These are phyloP conservation scores for Cryptomeria japonica DNA, from an alignment of 75 land plant species.

Conservation along the genomic window DNA sequence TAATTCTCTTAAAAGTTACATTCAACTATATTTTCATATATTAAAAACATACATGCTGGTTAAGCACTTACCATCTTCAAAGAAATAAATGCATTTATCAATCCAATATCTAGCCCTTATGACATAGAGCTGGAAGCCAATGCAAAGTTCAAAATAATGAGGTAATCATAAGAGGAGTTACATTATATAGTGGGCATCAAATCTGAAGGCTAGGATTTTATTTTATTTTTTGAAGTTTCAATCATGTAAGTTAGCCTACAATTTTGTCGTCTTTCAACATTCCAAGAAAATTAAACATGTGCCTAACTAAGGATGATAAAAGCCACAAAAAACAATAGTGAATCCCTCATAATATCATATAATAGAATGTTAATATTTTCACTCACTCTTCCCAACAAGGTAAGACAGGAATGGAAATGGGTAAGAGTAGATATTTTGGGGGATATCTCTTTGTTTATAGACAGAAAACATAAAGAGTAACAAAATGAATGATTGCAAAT, in stretches of 20 bases:
- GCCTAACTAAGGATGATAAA: not conserved
- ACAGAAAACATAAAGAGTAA: not conserved
- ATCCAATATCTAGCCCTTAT: not conserved
- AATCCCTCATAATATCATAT: not conserved
- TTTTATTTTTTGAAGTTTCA: not conserved
- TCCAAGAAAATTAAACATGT: too few relatives aligned
- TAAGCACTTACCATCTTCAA: not conserved
- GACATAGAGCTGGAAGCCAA: not conserved
- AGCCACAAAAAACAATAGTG: not conserved
- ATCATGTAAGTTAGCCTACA: not conserved
- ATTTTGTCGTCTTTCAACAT: too few relatives aligned
- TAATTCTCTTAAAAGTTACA: not conserved
- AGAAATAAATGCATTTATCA: not conserved
- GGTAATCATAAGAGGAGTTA: not conserved
- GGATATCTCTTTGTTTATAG: not conserved
- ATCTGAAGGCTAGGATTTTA: not conserved
- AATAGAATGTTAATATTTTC: too few relatives aligned
- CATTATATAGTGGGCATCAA: not conserved
- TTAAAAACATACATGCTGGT: not conserved
- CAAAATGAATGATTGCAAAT: not conserved
- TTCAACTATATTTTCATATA: not conserved
- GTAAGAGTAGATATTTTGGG: not conserved
- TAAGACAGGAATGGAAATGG: not conserved
- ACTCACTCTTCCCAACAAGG: not conserved
- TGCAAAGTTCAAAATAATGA: not conserved